These are phyloP conservation scores for Phialocephala subalpina DNA, from an alignment of 2,329 filamentous ascomycete species.

Conservation along the genomic window DNA sequence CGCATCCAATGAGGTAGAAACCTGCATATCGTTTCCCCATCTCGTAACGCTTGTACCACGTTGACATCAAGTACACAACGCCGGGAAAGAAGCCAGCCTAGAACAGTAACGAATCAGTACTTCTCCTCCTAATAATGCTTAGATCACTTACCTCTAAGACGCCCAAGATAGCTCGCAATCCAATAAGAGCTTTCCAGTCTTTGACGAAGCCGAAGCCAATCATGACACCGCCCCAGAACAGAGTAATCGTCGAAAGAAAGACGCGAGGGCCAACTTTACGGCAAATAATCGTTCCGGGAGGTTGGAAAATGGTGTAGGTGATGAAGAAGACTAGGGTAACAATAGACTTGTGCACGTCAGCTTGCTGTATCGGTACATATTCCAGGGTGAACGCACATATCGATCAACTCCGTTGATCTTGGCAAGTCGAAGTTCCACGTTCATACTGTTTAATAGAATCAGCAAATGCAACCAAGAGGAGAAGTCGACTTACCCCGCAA, in stretches of 20 bases:
- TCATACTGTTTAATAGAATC: no score
- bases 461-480: no score
- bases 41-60: slow-evolving; percentile 62
- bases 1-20: slow-evolving; percentile 71
- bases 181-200: slow-evolving; percentile 38
- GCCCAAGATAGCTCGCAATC: slow-evolving; percentile 40
- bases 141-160: slow-evolving; percentile 31
- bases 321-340: slow-evolving; percentile 71
- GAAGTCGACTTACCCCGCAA: no score
- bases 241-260: slow-evolving; percentile 58
- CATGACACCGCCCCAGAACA: slow-evolving; percentile 53
- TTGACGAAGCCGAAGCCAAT: slow-evolving; percentile 49
- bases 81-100: slow-evolving; percentile 46
- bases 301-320: slow-evolving; percentile 75
- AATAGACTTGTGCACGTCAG: neutral
- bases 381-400: no score
- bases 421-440: no score
- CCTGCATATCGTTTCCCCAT: slow-evolving; percentile 74
- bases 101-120: no score
- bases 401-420: no score
- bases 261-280: slow-evolving; percentile 70
- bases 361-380: no score
- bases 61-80: slow-evolving; percentile 50
- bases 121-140: no score
- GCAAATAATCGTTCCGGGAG: slow-evolving; percentile 73